Conservation (phyloP, 768 basidiomycete species). For the Boletus sp. region DNA sequence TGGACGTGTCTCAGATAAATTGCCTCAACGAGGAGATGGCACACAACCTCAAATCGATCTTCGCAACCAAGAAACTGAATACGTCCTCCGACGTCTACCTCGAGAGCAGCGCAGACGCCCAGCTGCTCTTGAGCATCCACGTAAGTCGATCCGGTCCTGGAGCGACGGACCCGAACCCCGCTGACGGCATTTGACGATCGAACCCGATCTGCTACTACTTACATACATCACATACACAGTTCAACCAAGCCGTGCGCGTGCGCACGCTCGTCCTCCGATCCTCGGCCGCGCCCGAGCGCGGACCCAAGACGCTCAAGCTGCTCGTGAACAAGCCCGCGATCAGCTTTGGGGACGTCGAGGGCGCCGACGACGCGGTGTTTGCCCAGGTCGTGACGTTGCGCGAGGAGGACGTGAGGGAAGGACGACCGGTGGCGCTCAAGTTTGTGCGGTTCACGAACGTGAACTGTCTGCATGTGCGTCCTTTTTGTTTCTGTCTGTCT, state of each 20-base stretch:
- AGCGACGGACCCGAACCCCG: neutral
- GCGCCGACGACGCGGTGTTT: conserved; percentile 45
- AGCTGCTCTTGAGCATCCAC: conserved; percentile 65
- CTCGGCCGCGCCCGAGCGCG: conserved; percentile 37
- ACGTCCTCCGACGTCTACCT: conserved; percentile 44
- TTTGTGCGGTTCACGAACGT: conserved; percentile 72
- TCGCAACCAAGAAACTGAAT: conserved; percentile 45
- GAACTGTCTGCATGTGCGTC: conserved; percentile 57
- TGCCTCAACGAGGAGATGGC: conserved; percentile 64
- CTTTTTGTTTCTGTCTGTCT: neutral
- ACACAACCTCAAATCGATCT: conserved; percentile 54
- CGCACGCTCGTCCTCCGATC: conserved; percentile 56
- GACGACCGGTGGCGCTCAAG: conserved; percentile 50
- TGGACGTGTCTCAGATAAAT: conserved; percentile 59
- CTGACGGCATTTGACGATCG: neutral
- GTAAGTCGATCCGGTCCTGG: conserved; percentile 41
- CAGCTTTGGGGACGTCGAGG: conserved; percentile 66
- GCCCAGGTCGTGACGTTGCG: conserved; percentile 57
- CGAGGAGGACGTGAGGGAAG: conserved; percentile 44
- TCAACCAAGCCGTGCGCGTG: conserved; percentile 66
- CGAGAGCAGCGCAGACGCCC: conserved; percentile 70
- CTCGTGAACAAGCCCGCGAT: conserved; percentile 57
- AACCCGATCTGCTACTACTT: neutral
- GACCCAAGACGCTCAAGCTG: conserved; percentile 62
- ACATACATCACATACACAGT: conserved; percentile 30